Base-by-base conservation (phyloP, 2,329 filamentous ascomycete species). In the Microdochium paspali region DNA sequence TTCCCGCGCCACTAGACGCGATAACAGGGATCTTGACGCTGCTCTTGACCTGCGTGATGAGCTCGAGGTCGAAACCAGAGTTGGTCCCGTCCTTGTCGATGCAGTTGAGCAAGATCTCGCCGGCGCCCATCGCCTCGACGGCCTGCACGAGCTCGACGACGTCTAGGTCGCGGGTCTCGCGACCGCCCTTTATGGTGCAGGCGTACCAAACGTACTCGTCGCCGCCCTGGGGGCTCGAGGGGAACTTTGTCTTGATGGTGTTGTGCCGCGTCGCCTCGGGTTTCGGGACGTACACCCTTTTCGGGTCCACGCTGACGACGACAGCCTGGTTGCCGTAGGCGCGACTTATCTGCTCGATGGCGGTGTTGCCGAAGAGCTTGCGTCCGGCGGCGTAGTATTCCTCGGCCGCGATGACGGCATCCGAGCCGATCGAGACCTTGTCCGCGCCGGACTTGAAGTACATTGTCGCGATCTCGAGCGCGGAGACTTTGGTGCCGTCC, bases 361-460 rank as follows among this genome's bases (percentile, higher is more conserved):
- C 90, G 0, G 91, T 96, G 58, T 77, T 85, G 32, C 91, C 90
- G 20, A 77, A 81, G 30, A 95, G 72, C 48, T 76, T 80, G 55
- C 77, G 74, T 24, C 84, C 85, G 10, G 74, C 72, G 10, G 78
- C 75, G 66, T 90, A 88, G 72, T 94, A 98, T 58, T 91, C 85
- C 65, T 97, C 90, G 0, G 93, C 93, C 26, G 93, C 93, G 42
- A 83, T 77, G 24, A 98, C 94, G 48, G 93, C 93, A 65, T 98
- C 93, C 7, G 87, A 94, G 10, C 93, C 93, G 60, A 98, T 95
- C 45, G 87, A 94, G 48, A 98, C 90, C 70, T 98, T 98, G 72
- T 98, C 93, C 24, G 93, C 93, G 51, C 93, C 93, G 40, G 85
- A 90, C 66, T 91, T 86, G 79, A 98, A 98, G 75, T 98, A 98